These are phyloP conservation scores for Mycena indigotica DNA, from an alignment of 768 basidiomycete species.

Conservation along the genomic window DNA sequence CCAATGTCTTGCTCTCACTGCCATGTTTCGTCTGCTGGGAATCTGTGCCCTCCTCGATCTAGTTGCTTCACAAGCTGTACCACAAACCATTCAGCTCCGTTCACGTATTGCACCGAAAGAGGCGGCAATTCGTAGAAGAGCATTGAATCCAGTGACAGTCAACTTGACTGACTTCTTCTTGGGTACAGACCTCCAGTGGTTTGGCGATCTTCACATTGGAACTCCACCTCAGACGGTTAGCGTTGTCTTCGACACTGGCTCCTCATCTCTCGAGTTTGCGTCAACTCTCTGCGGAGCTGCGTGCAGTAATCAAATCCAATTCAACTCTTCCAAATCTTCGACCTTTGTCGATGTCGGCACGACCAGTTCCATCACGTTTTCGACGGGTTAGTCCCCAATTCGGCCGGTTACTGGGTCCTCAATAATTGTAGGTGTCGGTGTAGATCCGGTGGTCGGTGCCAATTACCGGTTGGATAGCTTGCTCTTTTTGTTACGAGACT, in stretches of 20 bases:
- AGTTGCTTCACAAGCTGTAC: constrained; percentile 8
- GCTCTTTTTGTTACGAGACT: background rate
- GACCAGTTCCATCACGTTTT: constrained; percentile 50
- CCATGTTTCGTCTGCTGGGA: constrained; percentile 17
- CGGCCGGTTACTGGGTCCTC: background rate
- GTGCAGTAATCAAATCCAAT: constrained; percentile 48
- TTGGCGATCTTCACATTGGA: background rate
- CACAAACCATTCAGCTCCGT: constrained; percentile 17
- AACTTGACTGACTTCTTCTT: constrained; percentile 55
- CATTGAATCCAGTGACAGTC: constrained; percentile 40
- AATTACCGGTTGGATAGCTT: constrained; percentile 34
- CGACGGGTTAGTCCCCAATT: constrained; percentile 39
- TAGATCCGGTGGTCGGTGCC: constrained; percentile 52
- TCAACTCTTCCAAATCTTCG: constrained; percentile 50
- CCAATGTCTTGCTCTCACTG: too few relatives aligned
- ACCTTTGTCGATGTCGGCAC: constrained; percentile 50
- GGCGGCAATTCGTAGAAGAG: constrained; percentile 34
- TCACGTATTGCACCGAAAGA: constrained; percentile 15
- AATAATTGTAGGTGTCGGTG: constrained; percentile 37
- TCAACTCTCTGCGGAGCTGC: constrained; percentile 45
- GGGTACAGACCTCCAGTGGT: constrained; percentile 60
- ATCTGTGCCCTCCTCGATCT: constrained; percentile 10
- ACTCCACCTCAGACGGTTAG: constrained; percentile 18
- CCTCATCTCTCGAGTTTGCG: constrained; percentile 22
- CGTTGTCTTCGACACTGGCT: constrained; percentile 65